Evolutionary conservation across 805 yeast species (phyloP).

Genomic region (Starmerella vaccinii): DNA sequence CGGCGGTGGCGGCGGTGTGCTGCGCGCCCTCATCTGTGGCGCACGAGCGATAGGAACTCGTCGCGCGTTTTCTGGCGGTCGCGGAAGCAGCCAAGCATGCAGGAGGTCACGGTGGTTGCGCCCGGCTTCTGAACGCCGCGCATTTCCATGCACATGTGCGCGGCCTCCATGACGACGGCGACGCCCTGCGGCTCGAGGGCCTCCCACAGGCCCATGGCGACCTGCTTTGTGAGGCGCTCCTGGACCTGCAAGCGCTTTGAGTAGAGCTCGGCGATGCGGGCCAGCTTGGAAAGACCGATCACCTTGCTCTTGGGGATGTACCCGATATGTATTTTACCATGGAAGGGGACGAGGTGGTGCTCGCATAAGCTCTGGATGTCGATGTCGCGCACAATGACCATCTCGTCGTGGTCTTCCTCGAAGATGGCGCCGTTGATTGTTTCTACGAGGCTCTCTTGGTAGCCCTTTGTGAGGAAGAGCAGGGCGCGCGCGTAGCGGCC

Average conservation of each 20-base stretch:
- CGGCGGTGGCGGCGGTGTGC: too few relatives aligned
- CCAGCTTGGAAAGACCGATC: slow-evolving; percentile 83
- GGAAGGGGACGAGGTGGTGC: slow-evolving; percentile 95
- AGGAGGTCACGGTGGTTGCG: slow-evolving; percentile 83
- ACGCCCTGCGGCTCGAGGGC: slow-evolving; percentile 91
- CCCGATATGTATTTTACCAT: slow-evolving; percentile 96
- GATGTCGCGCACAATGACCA: slow-evolving; percentile 95
- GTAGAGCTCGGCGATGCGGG: slow-evolving; percentile 94
- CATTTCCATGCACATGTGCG: slow-evolving; percentile 99
- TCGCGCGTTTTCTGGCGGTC: slow-evolving; percentile 92
- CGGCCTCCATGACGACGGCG: slow-evolving; percentile 95
- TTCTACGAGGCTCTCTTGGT: slow-evolving; percentile 84
- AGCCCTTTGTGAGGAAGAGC: slow-evolving; percentile 92
- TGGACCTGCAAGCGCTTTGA: slow-evolving; percentile 95
- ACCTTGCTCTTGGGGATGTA: slow-evolving; percentile 92
- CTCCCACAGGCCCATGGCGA: slow-evolving; percentile 89
- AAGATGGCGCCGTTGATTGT: slow-evolving; percentile 92
- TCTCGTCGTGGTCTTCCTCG: slow-evolving; percentile 97
- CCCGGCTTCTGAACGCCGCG: slow-evolving; percentile 96
- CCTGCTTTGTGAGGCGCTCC: slow-evolving; percentile 91
- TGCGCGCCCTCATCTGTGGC: slow-evolving; percentile 1
- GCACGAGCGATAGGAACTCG: slow-evolving; percentile 72
- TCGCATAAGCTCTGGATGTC: slow-evolving; percentile 89
- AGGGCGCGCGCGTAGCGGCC: slow-evolving; percentile 93
- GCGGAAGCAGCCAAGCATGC: slow-evolving; percentile 95